Conservation (phyloP, 2,329 filamentous ascomycete species). For the Westerdykella sp. region DNA sequence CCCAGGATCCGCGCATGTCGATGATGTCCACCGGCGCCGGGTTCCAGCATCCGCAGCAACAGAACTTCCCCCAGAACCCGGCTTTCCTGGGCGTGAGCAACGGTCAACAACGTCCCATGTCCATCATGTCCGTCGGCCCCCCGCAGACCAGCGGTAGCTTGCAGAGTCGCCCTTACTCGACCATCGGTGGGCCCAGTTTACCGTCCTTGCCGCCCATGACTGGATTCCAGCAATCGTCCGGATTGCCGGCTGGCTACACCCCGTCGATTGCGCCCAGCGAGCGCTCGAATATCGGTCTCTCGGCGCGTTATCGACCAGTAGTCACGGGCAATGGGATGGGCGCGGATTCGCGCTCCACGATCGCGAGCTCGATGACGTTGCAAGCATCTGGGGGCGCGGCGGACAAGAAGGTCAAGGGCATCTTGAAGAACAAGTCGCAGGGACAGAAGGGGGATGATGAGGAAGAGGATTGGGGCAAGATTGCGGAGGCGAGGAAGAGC, state of each 20-base stretch:
- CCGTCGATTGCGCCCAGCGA: conserved; percentile 93
- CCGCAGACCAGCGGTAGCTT: conserved; percentile 46
- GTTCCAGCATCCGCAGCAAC: conserved; percentile 7
- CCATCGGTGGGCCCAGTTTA: neutral
- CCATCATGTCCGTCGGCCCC: conserved; percentile 34
- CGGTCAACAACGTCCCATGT: conserved; percentile 42
- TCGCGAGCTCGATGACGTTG: conserved; percentile 25
- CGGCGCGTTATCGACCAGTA: conserved; percentile 85
- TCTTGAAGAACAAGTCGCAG: conserved; percentile 23
- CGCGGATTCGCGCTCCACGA: conserved; percentile 21
- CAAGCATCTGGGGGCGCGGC: conserved; percentile 23
- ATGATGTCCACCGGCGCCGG: conserved; percentile 9
- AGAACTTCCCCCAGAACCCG: conserved; percentile 13
- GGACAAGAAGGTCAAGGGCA: conserved; percentile 25
- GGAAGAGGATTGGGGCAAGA: conserved; percentile 31
- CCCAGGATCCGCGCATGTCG: conserved; percentile 17
- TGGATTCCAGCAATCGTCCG: conserved; percentile 24
- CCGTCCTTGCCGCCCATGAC: conserved; percentile 9
- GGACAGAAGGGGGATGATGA: conserved; percentile 13
- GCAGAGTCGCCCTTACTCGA: conserved; percentile 23
- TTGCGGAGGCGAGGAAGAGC: conserved; percentile 24
- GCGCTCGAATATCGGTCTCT: conserved; percentile 86
- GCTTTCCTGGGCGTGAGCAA: conserved; percentile 22
- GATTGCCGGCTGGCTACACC: conserved; percentile 53
- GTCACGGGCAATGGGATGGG: conserved; percentile 41